These are phyloP conservation scores for Lipomyces yamanashiensis DNA, from an alignment of 805 yeast genomes.

Conservation along the genomic window DNA sequence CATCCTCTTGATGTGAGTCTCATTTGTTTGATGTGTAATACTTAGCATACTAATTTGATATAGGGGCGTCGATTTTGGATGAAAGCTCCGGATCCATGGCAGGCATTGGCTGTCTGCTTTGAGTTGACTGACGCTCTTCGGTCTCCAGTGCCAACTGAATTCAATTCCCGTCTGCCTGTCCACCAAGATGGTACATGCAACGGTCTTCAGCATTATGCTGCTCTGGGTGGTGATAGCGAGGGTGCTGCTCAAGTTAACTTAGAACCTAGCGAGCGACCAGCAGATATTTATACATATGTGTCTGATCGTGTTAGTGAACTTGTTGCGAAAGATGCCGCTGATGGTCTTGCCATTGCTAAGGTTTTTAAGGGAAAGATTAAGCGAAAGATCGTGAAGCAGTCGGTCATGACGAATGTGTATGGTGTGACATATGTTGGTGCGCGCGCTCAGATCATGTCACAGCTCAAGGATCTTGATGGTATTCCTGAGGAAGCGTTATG, in stretches of 20 bases:
- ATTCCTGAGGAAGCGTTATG: slow-evolving; percentile 55
- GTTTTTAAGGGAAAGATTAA: slow-evolving; percentile 64
- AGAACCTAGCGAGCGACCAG: slow-evolving; percentile 60
- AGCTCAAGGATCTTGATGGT: slow-evolving; percentile 64
- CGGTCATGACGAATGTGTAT: slow-evolving; percentile 97
- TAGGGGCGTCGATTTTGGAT: slow-evolving; percentile 59
- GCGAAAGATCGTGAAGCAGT: slow-evolving; percentile 91
- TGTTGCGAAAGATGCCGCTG: slow-evolving; percentile 54
- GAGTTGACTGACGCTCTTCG: slow-evolving; percentile 57
- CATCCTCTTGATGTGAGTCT: slow-evolving; percentile 49
- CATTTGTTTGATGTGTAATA: background rate
- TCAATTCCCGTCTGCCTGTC: slow-evolving; percentile 58
- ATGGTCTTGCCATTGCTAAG: slow-evolving; percentile 43
- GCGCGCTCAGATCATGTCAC: slow-evolving; percentile 80
- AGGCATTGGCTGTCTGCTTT: slow-evolving; percentile 59
- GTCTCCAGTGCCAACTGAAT: slow-evolving; percentile 55
- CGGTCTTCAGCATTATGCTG: slow-evolving; percentile 72
- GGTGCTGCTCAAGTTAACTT: slow-evolving; percentile 68
- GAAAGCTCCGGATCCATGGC: slow-evolving; percentile 67
- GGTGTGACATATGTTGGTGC: slow-evolving; percentile 97
- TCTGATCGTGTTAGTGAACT: slow-evolving; percentile 54
- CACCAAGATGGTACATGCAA: slow-evolving; percentile 74
- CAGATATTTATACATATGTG: slow-evolving; percentile 64
- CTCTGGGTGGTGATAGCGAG: slow-evolving; percentile 69
- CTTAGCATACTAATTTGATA: background rate